Conservation (phyloP, 352 stramenopile species). For the Achlya hypogyna region DNA sequence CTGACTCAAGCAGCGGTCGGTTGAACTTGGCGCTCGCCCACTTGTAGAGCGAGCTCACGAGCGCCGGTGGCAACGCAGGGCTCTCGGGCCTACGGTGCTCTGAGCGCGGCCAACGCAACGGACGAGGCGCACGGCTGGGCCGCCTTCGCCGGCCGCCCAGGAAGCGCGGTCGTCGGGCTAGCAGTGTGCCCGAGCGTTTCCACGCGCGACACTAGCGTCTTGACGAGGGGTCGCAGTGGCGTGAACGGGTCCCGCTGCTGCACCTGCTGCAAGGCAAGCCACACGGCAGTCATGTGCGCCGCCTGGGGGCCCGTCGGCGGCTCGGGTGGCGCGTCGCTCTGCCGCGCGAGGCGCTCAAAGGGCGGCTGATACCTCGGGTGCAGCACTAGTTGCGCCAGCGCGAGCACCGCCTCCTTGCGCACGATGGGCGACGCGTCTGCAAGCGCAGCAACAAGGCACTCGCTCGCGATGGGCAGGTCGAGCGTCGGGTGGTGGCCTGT, state of each 20-base stretch:
- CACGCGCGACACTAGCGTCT: slow-evolving; percentile 53
- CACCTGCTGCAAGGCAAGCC: slow-evolving; percentile 72
- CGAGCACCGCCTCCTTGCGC: slow-evolving; percentile 71
- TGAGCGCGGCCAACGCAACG: no score
- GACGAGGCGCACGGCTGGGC: no score
- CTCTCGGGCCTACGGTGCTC: not conserved
- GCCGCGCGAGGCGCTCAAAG: slow-evolving; percentile 76
- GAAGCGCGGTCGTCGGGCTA: no score
- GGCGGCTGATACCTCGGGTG: slow-evolving; percentile 78
- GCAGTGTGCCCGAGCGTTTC: slow-evolving; percentile 35
- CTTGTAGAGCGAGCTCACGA: slow-evolving; percentile 60
- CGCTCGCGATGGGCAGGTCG: slow-evolving; percentile 60
- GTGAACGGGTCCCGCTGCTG: slow-evolving; percentile 85
- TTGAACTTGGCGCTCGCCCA: slow-evolving; percentile 65
- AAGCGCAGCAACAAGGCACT: slow-evolving; percentile 52
- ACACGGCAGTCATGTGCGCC: slow-evolving; percentile 82
- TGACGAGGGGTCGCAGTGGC: slow-evolving; percentile 46
- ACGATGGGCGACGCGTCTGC: slow-evolving; percentile 76
- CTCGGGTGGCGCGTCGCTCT: slow-evolving; percentile 19
- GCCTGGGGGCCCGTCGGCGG: slow-evolving; percentile 23
- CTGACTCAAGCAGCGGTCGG: slow-evolving; percentile 46
- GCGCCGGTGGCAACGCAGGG: slow-evolving; percentile 30
- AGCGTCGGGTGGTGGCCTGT: slow-evolving; percentile 31
- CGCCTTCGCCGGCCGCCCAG: no score
- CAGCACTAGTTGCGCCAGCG: slow-evolving; percentile 73